Evolutionary conservation across 2,329 filamentous ascomycete genomes (phyloP).

Genomic region (Dryadomyces quercus-mongolicae): DNA sequence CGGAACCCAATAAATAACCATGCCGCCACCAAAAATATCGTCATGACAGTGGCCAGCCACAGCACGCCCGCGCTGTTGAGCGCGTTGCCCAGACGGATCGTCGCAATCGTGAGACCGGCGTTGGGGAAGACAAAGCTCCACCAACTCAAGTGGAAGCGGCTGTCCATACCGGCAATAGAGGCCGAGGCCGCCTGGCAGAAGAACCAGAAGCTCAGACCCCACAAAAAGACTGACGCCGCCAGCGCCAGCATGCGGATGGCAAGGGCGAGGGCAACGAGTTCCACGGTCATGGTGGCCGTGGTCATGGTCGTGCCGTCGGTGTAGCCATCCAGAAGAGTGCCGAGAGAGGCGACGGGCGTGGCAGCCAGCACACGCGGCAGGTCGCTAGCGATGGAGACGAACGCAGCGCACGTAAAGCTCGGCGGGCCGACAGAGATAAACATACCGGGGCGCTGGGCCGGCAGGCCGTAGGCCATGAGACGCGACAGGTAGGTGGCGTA

Average conservation of each 20-base stretch:
- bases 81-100: slow-evolving; percentile 42
- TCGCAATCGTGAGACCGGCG: slow-evolving; percentile 47
- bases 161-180: slow-evolving; percentile 23
- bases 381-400: slow-evolving; percentile 21
- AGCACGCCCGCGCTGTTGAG: slow-evolving; percentile 39
- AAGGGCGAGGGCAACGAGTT: slow-evolving; percentile 10
- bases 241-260: slow-evolving; percentile 18
- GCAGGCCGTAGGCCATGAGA: slow-evolving; percentile 42
- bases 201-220: slow-evolving; percentile 51
- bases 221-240: slow-evolving; percentile 44
- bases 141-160: slow-evolving; percentile 35
- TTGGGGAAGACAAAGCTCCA: slow-evolving; percentile 58
- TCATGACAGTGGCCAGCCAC: slow-evolving; percentile 42
- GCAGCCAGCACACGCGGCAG: slow-evolving; percentile 17
- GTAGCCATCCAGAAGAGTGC: slow-evolving; percentile 4
- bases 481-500: slow-evolving; percentile 48
- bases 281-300: neutral
- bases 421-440: slow-evolving; percentile 54
- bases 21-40: slow-evolving; percentile 38
- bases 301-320: neutral
- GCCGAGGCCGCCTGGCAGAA: slow-evolving; percentile 36
- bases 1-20: slow-evolving; percentile 40
- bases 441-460: slow-evolving; percentile 46
- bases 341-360: neutral
- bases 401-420: slow-evolving; percentile 27